Evolutionary conservation across 305 asterid species (phyloP).

Genomic region (Withania somnifera): DNA sequence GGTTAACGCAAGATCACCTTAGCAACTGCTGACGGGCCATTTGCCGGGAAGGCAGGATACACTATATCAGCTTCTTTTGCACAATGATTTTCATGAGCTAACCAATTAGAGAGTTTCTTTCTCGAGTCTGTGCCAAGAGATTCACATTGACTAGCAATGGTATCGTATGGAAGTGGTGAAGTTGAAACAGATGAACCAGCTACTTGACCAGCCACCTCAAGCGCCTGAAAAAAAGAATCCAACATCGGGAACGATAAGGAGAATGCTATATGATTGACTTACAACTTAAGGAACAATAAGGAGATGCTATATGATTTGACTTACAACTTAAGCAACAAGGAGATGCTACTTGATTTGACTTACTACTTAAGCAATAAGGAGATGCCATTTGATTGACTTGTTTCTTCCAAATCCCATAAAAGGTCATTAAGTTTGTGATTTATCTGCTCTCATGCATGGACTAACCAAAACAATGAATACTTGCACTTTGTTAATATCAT

Average conservation of each 20-base stretch:
- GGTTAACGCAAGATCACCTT: slow-evolving; percentile 29
- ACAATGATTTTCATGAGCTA: slow-evolving; percentile 40
- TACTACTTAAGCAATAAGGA: neutral
- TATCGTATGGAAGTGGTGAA: slow-evolving; percentile 82
- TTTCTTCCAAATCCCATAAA: neutral
- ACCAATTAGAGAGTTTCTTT: slow-evolving; percentile 89
- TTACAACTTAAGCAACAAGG: neutral
- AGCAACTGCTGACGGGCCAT: slow-evolving; percentile 31
- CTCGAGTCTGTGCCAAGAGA: slow-evolving; percentile 77
- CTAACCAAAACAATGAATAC: neutral
- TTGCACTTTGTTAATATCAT: neutral
- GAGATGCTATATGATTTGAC: neutral
- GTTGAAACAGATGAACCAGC: slow-evolving; percentile 87
- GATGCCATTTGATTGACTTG: neutral
- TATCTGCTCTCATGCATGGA: neutral
- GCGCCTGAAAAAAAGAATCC: slow-evolving; percentile 60
- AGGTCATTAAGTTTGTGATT: neutral
- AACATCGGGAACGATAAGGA: neutral
- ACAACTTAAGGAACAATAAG: neutral
- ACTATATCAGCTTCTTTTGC: slow-evolving; percentile 12
- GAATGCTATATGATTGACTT: neutral
- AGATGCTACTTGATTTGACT: neutral
- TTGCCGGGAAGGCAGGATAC: slow-evolving; percentile 25
- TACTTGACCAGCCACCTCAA: slow-evolving; percentile 96
- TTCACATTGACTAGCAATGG: slow-evolving; percentile 87